Evolutionary conservation across 306 rosid genomes (phyloP).

Genomic region (Gastrolobium villosum): DNA sequence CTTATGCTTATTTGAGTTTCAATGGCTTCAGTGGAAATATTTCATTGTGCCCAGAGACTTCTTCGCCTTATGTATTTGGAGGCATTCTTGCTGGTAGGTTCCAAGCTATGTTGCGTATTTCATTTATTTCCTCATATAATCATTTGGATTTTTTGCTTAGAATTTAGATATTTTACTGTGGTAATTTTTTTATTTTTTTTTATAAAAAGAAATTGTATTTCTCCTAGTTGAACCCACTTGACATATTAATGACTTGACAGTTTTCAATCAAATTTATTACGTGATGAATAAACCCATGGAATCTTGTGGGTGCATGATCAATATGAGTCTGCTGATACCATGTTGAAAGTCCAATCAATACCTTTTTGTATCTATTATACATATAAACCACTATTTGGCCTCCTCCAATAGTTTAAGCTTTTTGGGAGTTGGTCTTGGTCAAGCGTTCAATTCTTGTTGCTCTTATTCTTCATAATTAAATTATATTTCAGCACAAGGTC

Average conservation of each 20-base stretch:
- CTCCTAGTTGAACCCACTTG: conserved; percentile 12
- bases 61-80: conserved; percentile 73
- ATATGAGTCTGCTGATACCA: conserved; percentile 35
- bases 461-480: background rate
- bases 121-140: conserved; percentile 37
- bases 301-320: conserved; percentile 37
- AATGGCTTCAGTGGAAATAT: conserved; percentile 82
- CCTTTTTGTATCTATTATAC: background rate
- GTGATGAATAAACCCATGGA: conserved; percentile 30
- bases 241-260: conserved; percentile 22
- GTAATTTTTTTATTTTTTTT: conserved; percentile 13
- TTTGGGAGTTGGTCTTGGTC: background rate
- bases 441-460: background rate
- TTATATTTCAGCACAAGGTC: background rate
- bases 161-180: conserved; percentile 17
- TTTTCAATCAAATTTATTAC: conserved; percentile 31
- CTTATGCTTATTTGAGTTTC: conserved; percentile 48
- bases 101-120: conserved; percentile 49
- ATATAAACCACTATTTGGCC: conserved; percentile 4
- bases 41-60: conserved; percentile 69
- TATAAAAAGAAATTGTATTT: background rate
- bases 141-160: background rate
- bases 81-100: conserved; percentile 97
- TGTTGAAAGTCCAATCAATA: conserved; percentile 39
- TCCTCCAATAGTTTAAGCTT: background rate